A percentile compares a stretch with the other conserved stretches of the same genome.
phyloP scores from a whole-genome alignment of 176 grass and related monocot genomes.

The Phoenix roebelenii region DNA sequence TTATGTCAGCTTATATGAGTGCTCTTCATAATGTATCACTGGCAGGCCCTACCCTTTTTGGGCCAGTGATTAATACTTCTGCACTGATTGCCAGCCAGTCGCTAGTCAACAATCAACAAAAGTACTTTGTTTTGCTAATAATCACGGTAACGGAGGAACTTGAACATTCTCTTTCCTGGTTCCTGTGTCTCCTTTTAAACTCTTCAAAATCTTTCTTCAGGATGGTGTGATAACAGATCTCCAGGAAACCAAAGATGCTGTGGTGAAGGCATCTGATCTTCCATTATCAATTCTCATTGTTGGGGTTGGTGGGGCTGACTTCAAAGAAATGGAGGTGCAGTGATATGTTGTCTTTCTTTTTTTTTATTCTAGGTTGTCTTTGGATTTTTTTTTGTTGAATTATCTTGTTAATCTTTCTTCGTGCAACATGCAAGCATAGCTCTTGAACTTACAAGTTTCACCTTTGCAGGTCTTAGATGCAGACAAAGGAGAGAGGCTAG shows the following conservation, averaged over 20 bases:
- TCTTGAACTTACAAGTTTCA: slow-evolving; percentile 19
- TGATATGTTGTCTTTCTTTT: background rate
- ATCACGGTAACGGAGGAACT: slow-evolving; percentile 48
- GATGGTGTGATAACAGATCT: slow-evolving; percentile 98
- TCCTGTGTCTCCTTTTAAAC: slow-evolving; percentile 12
- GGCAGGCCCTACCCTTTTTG: slow-evolving; percentile 95
- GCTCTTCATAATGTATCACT: slow-evolving; percentile 89
- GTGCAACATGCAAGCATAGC: background rate
- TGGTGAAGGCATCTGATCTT: slow-evolving; percentile 93
- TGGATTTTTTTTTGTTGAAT: slow-evolving; percentile 10
- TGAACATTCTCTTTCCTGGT: slow-evolving; percentile 5
- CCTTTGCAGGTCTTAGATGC: slow-evolving; percentile 72
- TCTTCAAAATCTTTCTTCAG: slow-evolving; percentile 38
- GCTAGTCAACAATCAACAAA: slow-evolving; percentile 45
- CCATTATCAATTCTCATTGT: slow-evolving; percentile 84
- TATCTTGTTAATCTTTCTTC: background rate
- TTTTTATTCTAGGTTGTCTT: slow-evolving; percentile 8
- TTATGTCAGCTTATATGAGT: slow-evolving; percentile 96
- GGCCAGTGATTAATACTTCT: slow-evolving; percentile 68
- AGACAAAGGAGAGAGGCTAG: slow-evolving; percentile 86
- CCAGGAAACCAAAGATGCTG: slow-evolving; percentile 88
- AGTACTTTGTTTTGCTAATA: slow-evolving; percentile 85
- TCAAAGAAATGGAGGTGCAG: slow-evolving; percentile 97
- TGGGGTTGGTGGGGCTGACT: slow-evolving; percentile 92
- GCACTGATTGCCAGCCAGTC: slow-evolving; percentile 82